Evolutionary conservation across 2,329 filamentous ascomycete genomes (phyloP), one percentile per base, ranked within the genome.

Genomic region (Stagonosporopsis vannaccii): DNA sequence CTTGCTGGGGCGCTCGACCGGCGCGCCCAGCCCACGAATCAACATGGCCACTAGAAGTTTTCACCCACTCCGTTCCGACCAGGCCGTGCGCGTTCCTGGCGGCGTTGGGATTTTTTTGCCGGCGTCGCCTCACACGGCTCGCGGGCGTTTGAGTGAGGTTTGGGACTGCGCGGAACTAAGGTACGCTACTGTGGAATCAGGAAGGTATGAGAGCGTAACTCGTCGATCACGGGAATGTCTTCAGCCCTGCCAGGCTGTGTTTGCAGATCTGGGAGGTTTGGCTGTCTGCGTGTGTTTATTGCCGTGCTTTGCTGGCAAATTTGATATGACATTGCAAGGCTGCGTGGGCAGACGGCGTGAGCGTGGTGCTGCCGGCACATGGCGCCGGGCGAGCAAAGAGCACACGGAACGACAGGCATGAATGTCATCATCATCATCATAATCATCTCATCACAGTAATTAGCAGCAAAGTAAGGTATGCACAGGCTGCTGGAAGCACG

Each of bases 61-160:
- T 36, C 22, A 28, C 9, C 46, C 53, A 51, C 36, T 56, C 30
- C 25, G 15, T 36, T 4, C 22, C n/a, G 36, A 50, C 17, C 28
- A 46, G 15, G 17, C 41, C 28, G 41, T 39, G 43, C 47, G 47
- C 53, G 53, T 56, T 51, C 53, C 53, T 56, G 53, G 22, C 15
- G 53, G 36, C 52, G 41, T 28, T 17, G 39, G 13, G 17, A 26
- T 44, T 41, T 43, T 7, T 37, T 45, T 41, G 46, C 53, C 37
- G 47, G 37, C 48, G 53, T n/a, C 35, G 33, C 28, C n/a, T 42
- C 40, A 25, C 17, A 43, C 40, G 40, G 40, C 26, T 40, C 15
- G n/a, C 35, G 36, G 36, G 51, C 36, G 53, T 51, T 51, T 51
- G 47, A 42, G 19, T 22, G 19, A 28, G 22, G 47, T 44, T 51